Conservation (phyloP, 257 asterid species). For the Gynochthodes officinalis region DNA sequence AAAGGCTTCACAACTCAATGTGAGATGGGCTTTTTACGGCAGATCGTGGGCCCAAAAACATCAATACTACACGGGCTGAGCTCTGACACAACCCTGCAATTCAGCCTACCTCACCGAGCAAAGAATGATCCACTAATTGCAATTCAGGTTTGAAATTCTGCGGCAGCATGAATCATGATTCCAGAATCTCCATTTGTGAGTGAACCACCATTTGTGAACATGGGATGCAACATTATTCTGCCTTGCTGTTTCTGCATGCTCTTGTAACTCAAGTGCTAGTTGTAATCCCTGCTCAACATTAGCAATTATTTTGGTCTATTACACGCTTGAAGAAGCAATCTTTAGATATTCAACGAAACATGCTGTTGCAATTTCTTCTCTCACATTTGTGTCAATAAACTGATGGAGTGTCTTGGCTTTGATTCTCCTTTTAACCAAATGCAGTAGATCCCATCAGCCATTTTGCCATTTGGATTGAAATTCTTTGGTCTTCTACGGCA, state of each 20-base stretch:
- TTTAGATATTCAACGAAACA: constrained; percentile 7
- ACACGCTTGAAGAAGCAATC: background rate
- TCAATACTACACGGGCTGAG: too few species aligned
- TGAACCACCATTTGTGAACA: too few species aligned
- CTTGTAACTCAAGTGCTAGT: background rate
- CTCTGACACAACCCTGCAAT: too few species aligned
- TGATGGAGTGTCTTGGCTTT: background rate
- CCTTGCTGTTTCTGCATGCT: background rate
- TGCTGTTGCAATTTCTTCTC: background rate
- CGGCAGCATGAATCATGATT: too few species aligned
- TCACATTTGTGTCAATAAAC: background rate
- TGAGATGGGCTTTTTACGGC: too few species aligned
- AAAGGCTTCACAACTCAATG: too few species aligned
- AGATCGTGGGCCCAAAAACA: too few species aligned
- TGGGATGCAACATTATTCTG: too few species aligned
- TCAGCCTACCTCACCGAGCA: too few species aligned
- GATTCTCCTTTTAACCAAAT: background rate
- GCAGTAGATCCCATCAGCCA: background rate
- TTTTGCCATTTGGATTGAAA: background rate
- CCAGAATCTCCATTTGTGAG: too few species aligned
- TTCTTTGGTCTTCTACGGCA: background rate
- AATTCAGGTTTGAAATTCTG: too few species aligned
- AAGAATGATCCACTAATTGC: too few species aligned
- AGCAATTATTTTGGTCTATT: constrained; percentile 1
- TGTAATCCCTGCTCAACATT: background rate